These are phyloP conservation scores for Boletus sp. DNA, from an alignment of 768 basidiomycete species.

Conservation along the genomic window DNA sequence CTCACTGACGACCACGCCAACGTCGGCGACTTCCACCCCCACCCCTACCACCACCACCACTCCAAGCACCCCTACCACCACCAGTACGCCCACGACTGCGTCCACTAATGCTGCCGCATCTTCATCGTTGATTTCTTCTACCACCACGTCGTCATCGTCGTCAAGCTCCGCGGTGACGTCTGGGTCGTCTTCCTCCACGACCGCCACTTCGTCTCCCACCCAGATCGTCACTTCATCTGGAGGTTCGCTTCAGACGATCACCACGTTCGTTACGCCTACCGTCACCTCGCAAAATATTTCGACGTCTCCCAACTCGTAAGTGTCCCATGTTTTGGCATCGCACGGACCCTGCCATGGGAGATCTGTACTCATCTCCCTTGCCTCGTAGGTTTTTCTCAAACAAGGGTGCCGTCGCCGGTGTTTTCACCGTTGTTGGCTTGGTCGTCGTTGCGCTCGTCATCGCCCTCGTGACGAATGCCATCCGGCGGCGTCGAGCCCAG, in stretches of 20 bases:
- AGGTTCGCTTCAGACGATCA: slow-evolving; percentile 2
- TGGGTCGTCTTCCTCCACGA: slow-evolving; percentile 2
- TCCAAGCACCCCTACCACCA: background rate
- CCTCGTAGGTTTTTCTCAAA: slow-evolving; percentile 62
- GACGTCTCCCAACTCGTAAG: slow-evolving; percentile 24
- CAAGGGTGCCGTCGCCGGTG: slow-evolving; percentile 67
- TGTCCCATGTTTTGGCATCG: background rate
- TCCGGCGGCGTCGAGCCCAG: slow-evolving; percentile 62
- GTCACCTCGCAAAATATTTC: background rate
- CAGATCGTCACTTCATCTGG: slow-evolving; percentile 10
- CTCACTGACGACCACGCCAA: background rate
- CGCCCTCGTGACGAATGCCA: slow-evolving; percentile 43
- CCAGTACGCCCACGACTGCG: slow-evolving; percentile 1
- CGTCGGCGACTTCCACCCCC: background rate
- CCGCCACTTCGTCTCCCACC: background rate
- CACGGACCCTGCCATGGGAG: background rate
- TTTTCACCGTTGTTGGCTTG: slow-evolving; percentile 69
- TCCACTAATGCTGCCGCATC: background rate
- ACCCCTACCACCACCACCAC: background rate
- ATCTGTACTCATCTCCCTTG: slow-evolving; percentile 4
- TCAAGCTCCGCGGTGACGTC: background rate
- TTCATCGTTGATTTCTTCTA: background rate
- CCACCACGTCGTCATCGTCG: background rate
- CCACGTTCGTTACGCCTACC: background rate
- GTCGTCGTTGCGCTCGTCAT: slow-evolving; percentile 50